Base-by-base conservation (phyloP, 2,329 filamentous ascomycete genomes). In the Dactylonectria macrodidyma region DNA sequence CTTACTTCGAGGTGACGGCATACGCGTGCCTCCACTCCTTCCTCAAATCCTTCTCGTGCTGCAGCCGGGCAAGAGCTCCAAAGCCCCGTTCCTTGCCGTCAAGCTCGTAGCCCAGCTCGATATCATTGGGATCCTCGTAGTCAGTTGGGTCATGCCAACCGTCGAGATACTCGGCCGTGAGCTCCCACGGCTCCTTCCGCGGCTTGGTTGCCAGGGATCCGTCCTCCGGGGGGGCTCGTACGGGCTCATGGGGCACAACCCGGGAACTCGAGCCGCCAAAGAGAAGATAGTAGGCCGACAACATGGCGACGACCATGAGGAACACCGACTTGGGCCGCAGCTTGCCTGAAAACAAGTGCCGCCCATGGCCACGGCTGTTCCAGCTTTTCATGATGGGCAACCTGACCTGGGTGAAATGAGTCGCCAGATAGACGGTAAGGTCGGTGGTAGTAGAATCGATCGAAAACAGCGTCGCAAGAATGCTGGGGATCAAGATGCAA, bases 251-350 rank as follows among this genome's bases (percentile, higher is more conserved):
- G 14, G 73, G 80, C 10, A 83, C 81, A 24, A 81, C 78, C 56
- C 76, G 81, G 46, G 78, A 73, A 14, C 74, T 68, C 14, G 81
- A 78, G 22, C 77, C 78, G 67, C 80, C 81, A 63, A 85, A 80
- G 22, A 85, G 68, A 50, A 86, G 69, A 72, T 82, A 84, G 71
- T 85, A 87, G 38, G 84, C 78, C n/a, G 81, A 78, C 22, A 82
- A 70, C 41, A 81, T 74, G 34, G 81, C 81, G 24, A 85, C 65
- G 36, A 78, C 77, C 26, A 85, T 75, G 41, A 86, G 71, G 10
- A 86, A 70, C 34, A 87, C 69, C 46, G 81, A 78, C 74, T 80
- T 83, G 61, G 84, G 82, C 66, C 84, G 79, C 52, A 83, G 77
- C 62, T 83, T 77, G 69, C 77, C 72, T 65, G 77, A 69, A 59